Base-by-base conservation (phyloP, 768 basidiomycete species). In the Paxillus rubicundulus region DNA sequence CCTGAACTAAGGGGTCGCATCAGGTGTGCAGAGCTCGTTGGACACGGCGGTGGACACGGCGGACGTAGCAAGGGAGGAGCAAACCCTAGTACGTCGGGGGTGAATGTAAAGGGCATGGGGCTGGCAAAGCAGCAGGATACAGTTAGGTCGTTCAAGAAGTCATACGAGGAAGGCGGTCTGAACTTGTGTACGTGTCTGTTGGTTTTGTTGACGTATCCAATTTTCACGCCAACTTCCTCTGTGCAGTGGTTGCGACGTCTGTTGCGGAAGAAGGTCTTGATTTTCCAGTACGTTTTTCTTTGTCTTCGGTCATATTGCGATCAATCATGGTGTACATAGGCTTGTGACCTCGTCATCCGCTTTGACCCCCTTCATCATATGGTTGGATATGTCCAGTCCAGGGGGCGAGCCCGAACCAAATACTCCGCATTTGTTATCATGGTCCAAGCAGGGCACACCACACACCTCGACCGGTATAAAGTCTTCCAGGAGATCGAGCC, bases 241-340 rank as follows among this genome's bases (percentile, higher is more conserved):
- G 37, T 52, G 33, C 53, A 84, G 86, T 94, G 18, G 76, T 94
- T 56, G 88, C 91, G 4, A 93, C 91, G 0, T 85, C 86, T 5
- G 91, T 95, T 13, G 93, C 91, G 0, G 93, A 96, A 68, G 93
- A 96, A 72, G 93, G 93, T 0, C 77, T 96, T 16, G 92, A 96
- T 66, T 92, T 96, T 71, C 87, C 87, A 20, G 86, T 87, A 62
- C 49, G 80, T 69, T 36, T 39, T 34, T 14, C 42, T 27, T 12
- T 38, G 49, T 32, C 16, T 28, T 30, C 45, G 41, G 16, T 21
- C 27, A 30, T 32, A 27, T 32, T 34, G 18, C 12, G 9, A 41
- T 42, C 54, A 24, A 59, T 54, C 28, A 17, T 45, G 27, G 33
- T 24, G n/a, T 49, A n/a, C 21, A n/a, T 36, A 90, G 87, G 86